Base-by-base conservation (phyloP, 2,329 filamentous ascomycete species). In the Metarhizium rileyi region DNA sequence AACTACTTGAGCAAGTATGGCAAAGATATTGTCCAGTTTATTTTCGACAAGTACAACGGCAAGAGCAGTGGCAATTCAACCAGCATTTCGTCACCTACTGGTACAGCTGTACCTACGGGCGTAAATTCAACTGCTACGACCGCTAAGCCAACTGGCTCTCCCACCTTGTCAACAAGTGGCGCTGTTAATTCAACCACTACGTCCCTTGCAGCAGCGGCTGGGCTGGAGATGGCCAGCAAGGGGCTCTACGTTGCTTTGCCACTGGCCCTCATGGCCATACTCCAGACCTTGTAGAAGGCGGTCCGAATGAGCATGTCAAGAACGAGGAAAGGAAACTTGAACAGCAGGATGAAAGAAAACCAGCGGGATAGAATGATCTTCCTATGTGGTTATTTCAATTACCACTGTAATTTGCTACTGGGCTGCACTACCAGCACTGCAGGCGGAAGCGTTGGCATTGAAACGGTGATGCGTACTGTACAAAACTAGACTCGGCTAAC, bases 1-100 rank as follows among this genome's bases (percentile, higher is more conserved):
- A 49, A 52, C 23, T 74, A 74, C 54, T 55, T 70, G 12, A 23
- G 44, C 16, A 61, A 56, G 26, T 71, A 71, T 55, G 62, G 61
- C 40, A 53, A 57, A 18, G 58, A 67, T 2, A 61, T 66, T 3
- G 61, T 62, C 47, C 57, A 68, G 18, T 70, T 66, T 51, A 57
- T 71, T 33, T 60, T 69, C 28, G 52, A 60, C 35, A 62, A 58
- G 41, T 70, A 63, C 51, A 36, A 25, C 16, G 27, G 26, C 23
- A 28, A 42, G 46, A 25, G 16, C 48, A 40, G 25, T 41, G 20
- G 27, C 40, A 49, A 45, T n/a, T 22, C 50, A 12, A 51, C 47
- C 48, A 28, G 38, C 46, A 41, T 40, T 4, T n/a, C 45, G 6
- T 7, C 25, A 27, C 45, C 49, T 5, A 40, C 22, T 16, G 47